A percentile compares a stretch with the other conserved stretches of the same genome.
phyloP scores from a whole-genome alignment of 768 basidiomycete genomes.

The Amanita rimosa region DNA sequence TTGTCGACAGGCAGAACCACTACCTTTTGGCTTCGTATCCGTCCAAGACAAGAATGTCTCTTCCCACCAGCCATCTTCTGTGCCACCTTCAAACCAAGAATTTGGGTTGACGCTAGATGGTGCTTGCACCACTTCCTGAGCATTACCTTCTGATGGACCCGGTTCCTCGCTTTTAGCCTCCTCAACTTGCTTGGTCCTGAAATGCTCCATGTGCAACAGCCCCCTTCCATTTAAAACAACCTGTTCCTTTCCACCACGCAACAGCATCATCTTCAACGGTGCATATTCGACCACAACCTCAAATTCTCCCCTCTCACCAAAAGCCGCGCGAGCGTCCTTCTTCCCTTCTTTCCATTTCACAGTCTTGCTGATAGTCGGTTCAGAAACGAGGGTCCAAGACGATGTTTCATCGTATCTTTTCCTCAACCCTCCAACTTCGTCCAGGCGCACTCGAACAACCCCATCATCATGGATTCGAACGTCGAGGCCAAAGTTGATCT shows the following conservation, averaged over 20 bases:
- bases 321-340: conserved; percentile 50
- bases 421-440: conserved; percentile 68
- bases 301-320: conserved; percentile 50
- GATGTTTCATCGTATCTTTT: conserved; percentile 91
- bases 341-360: conserved; percentile 59
- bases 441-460: conserved; percentile 85
- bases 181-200: conserved; percentile 52
- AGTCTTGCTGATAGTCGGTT: conserved; percentile 51
- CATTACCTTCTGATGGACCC: neutral
- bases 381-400: conserved; percentile 73
- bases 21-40: conserved; percentile 94
- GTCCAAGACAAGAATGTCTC: conserved; percentile 83
- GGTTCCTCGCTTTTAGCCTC: conserved; percentile 32
- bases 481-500: conserved; percentile 72
- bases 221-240: conserved; percentile 84
- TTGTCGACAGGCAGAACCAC: conserved; percentile 6
- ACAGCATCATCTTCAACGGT: conserved; percentile 67
- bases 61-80: conserved; percentile 81
- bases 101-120: neutral
- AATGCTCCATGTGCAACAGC: conserved; percentile 97
- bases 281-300: conserved; percentile 62
- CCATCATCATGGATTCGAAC: conserved; percentile 81
- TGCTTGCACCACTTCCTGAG: conserved; percentile 2
- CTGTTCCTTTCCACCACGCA: conserved; percentile 68
- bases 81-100: conserved; percentile 56